Evolutionary conservation across 1,284 basidiomycete species (phyloP).

Genomic region (Trichosporon faecale): DNA sequence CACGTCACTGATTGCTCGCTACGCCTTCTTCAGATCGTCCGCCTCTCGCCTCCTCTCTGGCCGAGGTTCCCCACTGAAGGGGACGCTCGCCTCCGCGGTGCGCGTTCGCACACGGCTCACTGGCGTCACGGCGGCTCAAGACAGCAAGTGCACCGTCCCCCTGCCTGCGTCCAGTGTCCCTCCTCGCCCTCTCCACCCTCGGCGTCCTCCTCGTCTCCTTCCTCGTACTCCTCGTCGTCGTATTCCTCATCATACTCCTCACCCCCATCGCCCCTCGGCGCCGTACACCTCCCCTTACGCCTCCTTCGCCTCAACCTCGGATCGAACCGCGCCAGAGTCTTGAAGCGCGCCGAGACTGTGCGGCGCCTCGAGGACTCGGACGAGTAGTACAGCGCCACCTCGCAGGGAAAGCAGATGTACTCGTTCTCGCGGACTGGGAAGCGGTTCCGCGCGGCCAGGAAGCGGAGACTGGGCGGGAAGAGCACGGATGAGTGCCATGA

Average conservation of each 20-base stretch:
- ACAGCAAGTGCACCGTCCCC: background rate
- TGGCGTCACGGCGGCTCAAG: background rate
- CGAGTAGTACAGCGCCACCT: constrained; percentile 79
- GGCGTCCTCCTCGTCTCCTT: constrained; percentile 18
- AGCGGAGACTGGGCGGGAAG: constrained; percentile 46
- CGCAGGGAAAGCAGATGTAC: constrained; percentile 85
- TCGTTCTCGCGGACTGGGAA: constrained; percentile 64
- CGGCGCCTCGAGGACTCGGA: constrained; percentile 62
- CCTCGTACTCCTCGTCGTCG: constrained; percentile 19
- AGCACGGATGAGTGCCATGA: constrained; percentile 38
- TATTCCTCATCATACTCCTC: constrained; percentile 8
- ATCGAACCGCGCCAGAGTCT: constrained; percentile 68
- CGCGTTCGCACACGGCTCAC: background rate
- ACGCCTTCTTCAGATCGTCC: no score
- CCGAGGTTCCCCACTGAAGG: no score
- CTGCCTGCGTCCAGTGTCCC: background rate
- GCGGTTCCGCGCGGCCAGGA: constrained; percentile 28
- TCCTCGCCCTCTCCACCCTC: constrained; percentile 15
- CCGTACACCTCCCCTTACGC: constrained; percentile 30
- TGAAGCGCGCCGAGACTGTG: constrained; percentile 70
- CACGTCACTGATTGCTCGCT: no score
- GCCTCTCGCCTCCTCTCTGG: no score
- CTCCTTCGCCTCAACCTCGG: constrained; percentile 58
- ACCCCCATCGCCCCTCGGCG: constrained; percentile 13
- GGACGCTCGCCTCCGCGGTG: no score